These are phyloP conservation scores for Cymodocea nodosa DNA, from an alignment of 116 monocot genomes.

Conservation along the genomic window DNA sequence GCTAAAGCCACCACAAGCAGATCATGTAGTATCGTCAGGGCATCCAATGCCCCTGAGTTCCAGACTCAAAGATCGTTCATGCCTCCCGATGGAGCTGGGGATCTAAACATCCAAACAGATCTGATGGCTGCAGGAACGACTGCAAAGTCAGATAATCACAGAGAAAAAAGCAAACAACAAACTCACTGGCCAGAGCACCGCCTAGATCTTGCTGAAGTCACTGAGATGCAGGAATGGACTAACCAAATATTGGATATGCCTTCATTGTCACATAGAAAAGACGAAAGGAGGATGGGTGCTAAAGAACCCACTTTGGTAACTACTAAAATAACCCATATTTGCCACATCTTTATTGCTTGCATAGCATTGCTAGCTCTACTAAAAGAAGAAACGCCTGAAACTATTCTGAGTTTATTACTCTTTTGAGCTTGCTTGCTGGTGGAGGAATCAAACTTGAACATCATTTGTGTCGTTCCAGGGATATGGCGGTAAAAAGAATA, in stretches of 20 bases:
- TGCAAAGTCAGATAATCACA: constrained; percentile 26
- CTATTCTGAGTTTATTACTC: not conserved
- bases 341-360: not conserved
- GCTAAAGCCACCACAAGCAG: constrained; percentile 10
- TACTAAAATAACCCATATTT: not conserved
- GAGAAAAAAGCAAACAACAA: constrained; percentile 14
- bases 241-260: constrained; percentile 38
- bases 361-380: not conserved
- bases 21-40: constrained; percentile 28
- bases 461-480: constrained; percentile 14
- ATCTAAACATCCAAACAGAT: constrained; percentile 30
- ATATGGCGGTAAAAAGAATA: constrained; percentile 33
- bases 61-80: constrained; percentile 26
- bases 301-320: constrained; percentile 53
- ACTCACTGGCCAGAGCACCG: constrained; percentile 30
- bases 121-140: constrained; percentile 16
- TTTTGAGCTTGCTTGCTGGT: not conserved
- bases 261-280: constrained; percentile 54
- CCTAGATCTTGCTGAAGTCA: constrained; percentile 22
- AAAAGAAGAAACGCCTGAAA: not conserved
- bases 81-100: constrained; percentile 19
- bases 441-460: not conserved
- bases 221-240: constrained; percentile 27
- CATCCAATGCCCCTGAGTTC: constrained; percentile 25
- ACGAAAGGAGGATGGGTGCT: constrained; percentile 20